phyloP scores from a whole-genome alignment of 2,329 filamentous ascomycete genomes.

The Cladosporium sp. region DNA sequence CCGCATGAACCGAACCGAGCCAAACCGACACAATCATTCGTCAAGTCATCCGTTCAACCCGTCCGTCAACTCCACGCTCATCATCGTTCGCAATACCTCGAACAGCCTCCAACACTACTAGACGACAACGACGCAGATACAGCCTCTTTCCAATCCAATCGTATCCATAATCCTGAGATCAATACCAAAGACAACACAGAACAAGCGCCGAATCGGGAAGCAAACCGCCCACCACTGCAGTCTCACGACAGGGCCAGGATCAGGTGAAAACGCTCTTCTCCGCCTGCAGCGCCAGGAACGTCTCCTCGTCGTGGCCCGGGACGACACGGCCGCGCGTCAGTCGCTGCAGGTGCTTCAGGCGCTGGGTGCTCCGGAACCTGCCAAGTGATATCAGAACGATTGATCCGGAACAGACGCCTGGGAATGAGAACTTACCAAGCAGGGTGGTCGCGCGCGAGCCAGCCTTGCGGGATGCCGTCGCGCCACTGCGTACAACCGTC shows the following conservation, averaged over 20 bases:
- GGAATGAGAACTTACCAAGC: slow-evolving; percentile 20
- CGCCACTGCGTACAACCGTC: slow-evolving; percentile 22
- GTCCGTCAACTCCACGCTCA: too few relatives aligned
- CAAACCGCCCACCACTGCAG: background rate
- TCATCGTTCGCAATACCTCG: too few relatives aligned
- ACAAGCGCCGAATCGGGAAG: too few relatives aligned
- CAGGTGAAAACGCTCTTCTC: slow-evolving; percentile 24
- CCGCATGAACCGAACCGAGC: too few relatives aligned
- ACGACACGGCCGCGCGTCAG: slow-evolving; percentile 28
- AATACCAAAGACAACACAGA: too few relatives aligned
- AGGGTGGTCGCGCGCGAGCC: slow-evolving; percentile 32
- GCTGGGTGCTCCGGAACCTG: slow-evolving; percentile 29
- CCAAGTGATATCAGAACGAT: background rate
- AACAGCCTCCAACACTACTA: too few relatives aligned
- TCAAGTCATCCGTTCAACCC: too few relatives aligned
- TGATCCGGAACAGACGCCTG: background rate
- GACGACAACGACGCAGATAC: too few relatives aligned
- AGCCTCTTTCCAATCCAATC: too few relatives aligned
- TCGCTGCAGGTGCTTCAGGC: slow-evolving; percentile 28
- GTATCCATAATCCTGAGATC: too few relatives aligned
- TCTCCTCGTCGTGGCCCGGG: slow-evolving; percentile 32
- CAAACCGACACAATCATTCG: too few relatives aligned
- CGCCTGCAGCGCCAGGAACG: slow-evolving; percentile 23
- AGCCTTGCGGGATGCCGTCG: slow-evolving; percentile 31
- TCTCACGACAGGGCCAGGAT: background rate